A percentile compares a stretch with the other conserved stretches of the same genome.
Evolutionary conservation across 2,329 filamentous ascomycete species (phyloP).

Genomic region (Stemphylium beticola): DNA sequence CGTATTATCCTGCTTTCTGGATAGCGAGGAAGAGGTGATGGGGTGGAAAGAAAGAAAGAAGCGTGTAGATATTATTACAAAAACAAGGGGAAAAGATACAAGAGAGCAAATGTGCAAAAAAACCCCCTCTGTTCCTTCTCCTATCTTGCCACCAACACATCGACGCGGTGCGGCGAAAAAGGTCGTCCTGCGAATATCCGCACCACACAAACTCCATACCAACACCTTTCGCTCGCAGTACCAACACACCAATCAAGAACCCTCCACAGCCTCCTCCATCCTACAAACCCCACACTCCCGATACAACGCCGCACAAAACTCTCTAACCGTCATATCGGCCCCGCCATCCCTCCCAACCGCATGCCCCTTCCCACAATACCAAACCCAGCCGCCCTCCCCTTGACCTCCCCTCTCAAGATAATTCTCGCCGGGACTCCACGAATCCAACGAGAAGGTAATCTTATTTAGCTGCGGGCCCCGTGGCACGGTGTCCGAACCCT

Average conservation of each 20-base stretch:
- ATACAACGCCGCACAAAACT: conserved; percentile 41
- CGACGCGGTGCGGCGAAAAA: too few species aligned
- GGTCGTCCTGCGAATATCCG: too few species aligned
- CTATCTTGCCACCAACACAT: too few species aligned
- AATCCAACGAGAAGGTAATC: conserved; percentile 46
- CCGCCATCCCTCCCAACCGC: conserved; percentile 29
- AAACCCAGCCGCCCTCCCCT: conserved; percentile 38
- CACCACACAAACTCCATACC: too few species aligned
- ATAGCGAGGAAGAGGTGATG: conserved; percentile 71
- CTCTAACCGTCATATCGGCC: conserved; percentile 31
- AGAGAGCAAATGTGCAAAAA: neutral
- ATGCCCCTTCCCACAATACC: conserved; percentile 42
- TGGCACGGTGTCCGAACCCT: conserved; percentile 3
- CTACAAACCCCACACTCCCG: conserved; percentile 34
- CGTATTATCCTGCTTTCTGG: conserved; percentile 84
- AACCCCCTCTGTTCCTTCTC: too few species aligned
- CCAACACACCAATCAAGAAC: neutral
- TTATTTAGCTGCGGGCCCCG: conserved; percentile 32
- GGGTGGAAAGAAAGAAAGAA: neutral
- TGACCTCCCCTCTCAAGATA: conserved; percentile 30
- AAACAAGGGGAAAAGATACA: neutral
- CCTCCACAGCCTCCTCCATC: conserved; percentile 17
- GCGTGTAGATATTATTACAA: neutral
- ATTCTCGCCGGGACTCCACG: conserved; percentile 47
- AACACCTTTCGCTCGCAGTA: too few species aligned